These are phyloP conservation scores for Botryotinia globosa DNA, from an alignment of 2,329 filamentous ascomycete species.

Conservation along the genomic window DNA sequence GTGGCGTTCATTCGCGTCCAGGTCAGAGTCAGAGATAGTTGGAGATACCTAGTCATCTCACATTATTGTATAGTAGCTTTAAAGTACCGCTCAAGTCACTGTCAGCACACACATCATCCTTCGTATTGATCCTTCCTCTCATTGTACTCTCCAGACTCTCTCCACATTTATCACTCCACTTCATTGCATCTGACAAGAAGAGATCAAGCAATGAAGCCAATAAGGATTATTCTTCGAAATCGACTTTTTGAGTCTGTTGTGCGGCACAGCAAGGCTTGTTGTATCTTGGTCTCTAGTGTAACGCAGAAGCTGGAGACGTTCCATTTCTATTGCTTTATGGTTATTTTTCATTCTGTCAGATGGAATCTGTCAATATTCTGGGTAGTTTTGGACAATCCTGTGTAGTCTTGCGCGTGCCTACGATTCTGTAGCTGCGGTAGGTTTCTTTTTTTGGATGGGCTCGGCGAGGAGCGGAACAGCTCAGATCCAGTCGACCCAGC, in stretches of 20 bases:
- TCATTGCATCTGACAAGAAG: neutral
- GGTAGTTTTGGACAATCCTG: neutral
- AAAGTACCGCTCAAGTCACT: constrained; percentile 10
- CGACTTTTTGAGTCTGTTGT: neutral
- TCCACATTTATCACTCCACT: constrained; percentile 4
- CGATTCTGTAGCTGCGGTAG: constrained; percentile 6
- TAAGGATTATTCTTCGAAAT: neutral
- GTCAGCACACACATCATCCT: constrained; percentile 9
- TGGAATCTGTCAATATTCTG: neutral
- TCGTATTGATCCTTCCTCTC: constrained; percentile 19
- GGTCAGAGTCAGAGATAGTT: neutral
- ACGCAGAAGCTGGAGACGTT: constrained; percentile 13
- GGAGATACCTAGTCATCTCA: constrained; percentile 1
- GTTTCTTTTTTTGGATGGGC: constrained; percentile 19
- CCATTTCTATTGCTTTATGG: neutral
- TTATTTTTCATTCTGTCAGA: neutral
- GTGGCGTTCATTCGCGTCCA: neutral
- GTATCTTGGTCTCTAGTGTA: neutral
- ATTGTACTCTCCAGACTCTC: neutral
- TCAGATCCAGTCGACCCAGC: neutral
- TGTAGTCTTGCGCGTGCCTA: constrained; percentile 4
- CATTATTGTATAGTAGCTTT: constrained; percentile 4
- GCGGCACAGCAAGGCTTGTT: constrained; percentile 5
- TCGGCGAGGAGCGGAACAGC: constrained; percentile 3
- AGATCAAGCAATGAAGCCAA: neutral